phyloP scores from a whole-genome alignment of 805 yeast genomes.

The Dipodascopsis uninucleata region DNA sequence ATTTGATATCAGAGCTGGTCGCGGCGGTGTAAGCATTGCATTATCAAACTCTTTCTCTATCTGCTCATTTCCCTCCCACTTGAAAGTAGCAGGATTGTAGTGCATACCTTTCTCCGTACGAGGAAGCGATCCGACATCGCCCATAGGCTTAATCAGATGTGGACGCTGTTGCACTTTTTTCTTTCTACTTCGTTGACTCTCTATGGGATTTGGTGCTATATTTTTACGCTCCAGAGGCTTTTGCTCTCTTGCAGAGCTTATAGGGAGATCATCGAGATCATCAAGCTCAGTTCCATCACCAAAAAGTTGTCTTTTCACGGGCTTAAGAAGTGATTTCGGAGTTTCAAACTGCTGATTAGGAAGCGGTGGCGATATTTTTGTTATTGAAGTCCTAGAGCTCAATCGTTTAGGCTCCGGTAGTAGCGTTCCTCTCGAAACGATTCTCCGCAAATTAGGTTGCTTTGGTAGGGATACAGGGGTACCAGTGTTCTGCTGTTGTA shows the following conservation, averaged over 20 bases:
- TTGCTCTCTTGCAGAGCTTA: slow-evolving; percentile 17
- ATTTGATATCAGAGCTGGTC: slow-evolving; percentile 37
- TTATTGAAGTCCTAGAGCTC: too few relatives aligned
- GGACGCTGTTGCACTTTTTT: slow-evolving; percentile 24
- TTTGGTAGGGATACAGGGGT: background rate
- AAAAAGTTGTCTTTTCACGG: slow-evolving; percentile 22
- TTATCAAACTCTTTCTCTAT: slow-evolving; percentile 52
- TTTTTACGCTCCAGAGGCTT: slow-evolving; percentile 2
- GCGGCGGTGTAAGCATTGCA: slow-evolving; percentile 33
- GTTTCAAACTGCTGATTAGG: too few relatives aligned
- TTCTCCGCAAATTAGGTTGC: slow-evolving; percentile 13
- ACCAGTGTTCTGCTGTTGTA: background rate
- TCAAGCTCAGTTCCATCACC: slow-evolving; percentile 38
- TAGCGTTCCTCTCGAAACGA: slow-evolving; percentile 18
- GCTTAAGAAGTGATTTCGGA: slow-evolving; percentile 20
- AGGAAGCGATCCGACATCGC: slow-evolving; percentile 18
- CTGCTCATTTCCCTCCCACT: slow-evolving; percentile 66
- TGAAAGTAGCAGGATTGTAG: slow-evolving; percentile 49
- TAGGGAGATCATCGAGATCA: slow-evolving; percentile 33
- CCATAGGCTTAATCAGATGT: slow-evolving; percentile 24
- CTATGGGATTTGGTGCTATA: background rate
- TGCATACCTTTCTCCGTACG: slow-evolving; percentile 42
- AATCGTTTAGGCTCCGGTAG: too few relatives aligned
- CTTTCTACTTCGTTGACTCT: slow-evolving; percentile 1
- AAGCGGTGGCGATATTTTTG: too few relatives aligned